Conservation (phyloP, 495 filamentous ascomycete genomes). For the Talaromyces nanjingensis region DNA sequence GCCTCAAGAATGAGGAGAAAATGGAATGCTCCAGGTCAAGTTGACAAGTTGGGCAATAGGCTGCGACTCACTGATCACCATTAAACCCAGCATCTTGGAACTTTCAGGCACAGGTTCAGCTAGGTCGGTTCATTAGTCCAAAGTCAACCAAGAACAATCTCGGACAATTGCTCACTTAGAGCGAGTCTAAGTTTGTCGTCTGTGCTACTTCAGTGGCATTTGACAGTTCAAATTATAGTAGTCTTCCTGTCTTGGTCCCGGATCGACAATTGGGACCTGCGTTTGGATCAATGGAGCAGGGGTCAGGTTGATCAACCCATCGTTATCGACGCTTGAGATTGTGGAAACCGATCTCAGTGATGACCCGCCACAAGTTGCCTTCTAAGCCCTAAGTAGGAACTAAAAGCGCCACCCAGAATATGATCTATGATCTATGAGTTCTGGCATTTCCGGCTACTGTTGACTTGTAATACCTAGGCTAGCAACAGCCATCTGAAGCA, state of each 20-base stretch:
- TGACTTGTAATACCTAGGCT: neutral
- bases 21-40: slow-evolving; percentile 11
- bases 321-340: slow-evolving; percentile 9
- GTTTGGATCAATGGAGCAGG: slow-evolving; percentile 9
- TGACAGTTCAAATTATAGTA: neutral
- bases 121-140: neutral
- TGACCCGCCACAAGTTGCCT: slow-evolving; percentile 1
- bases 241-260: neutral
- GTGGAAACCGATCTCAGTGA: slow-evolving; percentile 7
- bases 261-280: slow-evolving; percentile 10
- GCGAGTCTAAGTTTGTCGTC: neutral
- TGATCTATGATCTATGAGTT: neutral
- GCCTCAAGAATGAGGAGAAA: slow-evolving; percentile 8
- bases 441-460: neutral
- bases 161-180: slow-evolving; percentile 2
- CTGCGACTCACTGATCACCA: slow-evolving; percentile 7
- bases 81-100: slow-evolving; percentile 6
- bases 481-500: neutral
- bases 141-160: slow-evolving; percentile 1
- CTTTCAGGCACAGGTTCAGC: neutral
- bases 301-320: slow-evolving; percentile 6
- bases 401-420: neutral
- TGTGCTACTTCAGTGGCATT: slow-evolving; percentile 1
- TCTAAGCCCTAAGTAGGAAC: neutral
- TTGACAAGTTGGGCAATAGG: neutral